These are phyloP conservation scores for Agaricus bisporus DNA, from an alignment of 768 basidiomycete species.

Conservation along the genomic window DNA sequence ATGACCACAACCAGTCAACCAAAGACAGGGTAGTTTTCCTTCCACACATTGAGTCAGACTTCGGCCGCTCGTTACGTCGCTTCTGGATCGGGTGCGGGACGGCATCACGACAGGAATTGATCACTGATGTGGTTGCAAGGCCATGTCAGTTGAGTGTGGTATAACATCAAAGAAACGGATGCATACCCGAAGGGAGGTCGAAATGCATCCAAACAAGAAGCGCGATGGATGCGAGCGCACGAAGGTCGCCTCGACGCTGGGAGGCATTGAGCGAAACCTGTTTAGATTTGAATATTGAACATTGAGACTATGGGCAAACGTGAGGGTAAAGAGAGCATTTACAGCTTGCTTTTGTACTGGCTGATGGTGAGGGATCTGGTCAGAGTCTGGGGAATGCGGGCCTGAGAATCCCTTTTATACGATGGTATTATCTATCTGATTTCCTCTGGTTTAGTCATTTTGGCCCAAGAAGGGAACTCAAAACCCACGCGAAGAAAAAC, in stretches of 20 bases:
- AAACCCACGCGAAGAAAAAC: too few species aligned
- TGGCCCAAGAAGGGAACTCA: background rate
- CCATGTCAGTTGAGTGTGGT: background rate
- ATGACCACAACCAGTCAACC: background rate
- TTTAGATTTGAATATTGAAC: constrained; percentile 3
- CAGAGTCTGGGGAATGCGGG: background rate
- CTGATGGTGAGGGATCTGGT: background rate
- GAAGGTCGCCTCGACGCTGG: constrained; percentile 49
- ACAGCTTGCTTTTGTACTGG: background rate
- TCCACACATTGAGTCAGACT: constrained; percentile 62
- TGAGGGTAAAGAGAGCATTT: background rate
- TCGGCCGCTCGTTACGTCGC: constrained; percentile 70
- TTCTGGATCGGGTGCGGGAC: constrained; percentile 63
- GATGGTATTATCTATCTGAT: background rate
- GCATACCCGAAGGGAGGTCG: constrained; percentile 49
- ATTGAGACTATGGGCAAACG: background rate
- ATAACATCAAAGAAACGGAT: background rate
- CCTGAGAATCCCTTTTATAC: background rate
- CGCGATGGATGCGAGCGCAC: constrained; percentile 67
- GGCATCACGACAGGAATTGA: constrained; percentile 41
- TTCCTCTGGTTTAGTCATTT: background rate
- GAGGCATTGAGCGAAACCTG: constrained; percentile 32
- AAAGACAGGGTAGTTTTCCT: constrained; percentile 28
- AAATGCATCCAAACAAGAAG: constrained; percentile 60
- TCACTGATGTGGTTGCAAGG: constrained; percentile 16